A percentile compares a stretch with the other conserved stretches of the same genome.
These are phyloP conservation scores for Biscogniauxia sp. DNA, from an alignment of 2,329 filamentous ascomycete genomes.

Conservation along the genomic window DNA sequence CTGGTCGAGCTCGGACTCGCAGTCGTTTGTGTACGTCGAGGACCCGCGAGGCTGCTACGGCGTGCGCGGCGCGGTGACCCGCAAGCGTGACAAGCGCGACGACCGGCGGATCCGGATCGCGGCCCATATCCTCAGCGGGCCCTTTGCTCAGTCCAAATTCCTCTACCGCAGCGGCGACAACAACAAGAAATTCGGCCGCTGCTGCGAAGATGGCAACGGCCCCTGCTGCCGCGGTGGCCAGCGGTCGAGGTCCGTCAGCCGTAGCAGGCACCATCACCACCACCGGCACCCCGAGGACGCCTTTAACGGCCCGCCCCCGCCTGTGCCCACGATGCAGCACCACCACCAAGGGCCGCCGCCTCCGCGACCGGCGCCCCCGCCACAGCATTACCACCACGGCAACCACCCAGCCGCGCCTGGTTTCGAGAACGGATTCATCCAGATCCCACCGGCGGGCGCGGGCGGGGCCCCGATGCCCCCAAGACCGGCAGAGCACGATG, in stretches of 20 bases:
- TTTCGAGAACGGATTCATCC: constrained; percentile 29
- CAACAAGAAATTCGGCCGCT: constrained; percentile 20
- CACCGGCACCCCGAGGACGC: neutral
- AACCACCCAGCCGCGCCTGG: constrained; percentile 12
- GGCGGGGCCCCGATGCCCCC: no score
- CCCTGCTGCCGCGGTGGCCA: neutral
- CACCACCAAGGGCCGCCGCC: neutral
- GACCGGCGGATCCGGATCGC: constrained; percentile 24
- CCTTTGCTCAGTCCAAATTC: constrained; percentile 23
- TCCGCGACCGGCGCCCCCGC: neutral
- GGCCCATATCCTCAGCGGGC: constrained; percentile 31
- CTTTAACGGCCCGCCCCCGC: neutral
- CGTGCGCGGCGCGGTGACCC: constrained; percentile 29
- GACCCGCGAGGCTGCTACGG: constrained; percentile 24
- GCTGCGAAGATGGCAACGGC: constrained; percentile 12
- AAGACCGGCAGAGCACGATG: neutral
- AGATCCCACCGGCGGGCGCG: constrained; percentile 11
- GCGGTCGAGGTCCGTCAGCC: neutral
- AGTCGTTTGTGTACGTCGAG: constrained; percentile 30
- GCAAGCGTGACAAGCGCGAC: constrained; percentile 24
- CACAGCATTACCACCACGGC: neutral
- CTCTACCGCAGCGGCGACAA: constrained; percentile 12
- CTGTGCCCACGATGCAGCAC: neutral
- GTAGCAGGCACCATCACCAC: neutral
- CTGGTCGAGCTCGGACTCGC: constrained; percentile 28